Base-by-base conservation (phyloP, 768 basidiomycete species). In the Phanerochaete carnosa region DNA sequence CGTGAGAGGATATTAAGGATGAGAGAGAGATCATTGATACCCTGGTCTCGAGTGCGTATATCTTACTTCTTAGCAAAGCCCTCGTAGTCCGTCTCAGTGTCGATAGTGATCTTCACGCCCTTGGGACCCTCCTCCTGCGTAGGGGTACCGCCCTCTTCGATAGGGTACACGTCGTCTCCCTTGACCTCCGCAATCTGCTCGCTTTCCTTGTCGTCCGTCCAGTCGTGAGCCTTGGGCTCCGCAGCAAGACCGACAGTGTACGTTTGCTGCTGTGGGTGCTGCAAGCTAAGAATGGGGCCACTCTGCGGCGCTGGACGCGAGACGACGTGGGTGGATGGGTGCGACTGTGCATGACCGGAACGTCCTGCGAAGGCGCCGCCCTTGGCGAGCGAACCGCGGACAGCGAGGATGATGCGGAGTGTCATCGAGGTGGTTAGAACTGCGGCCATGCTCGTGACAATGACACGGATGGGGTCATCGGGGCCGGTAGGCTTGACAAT, bases 361-460 rank as follows among this genome's bases (percentile, higher is more conserved):
- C 65, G 57, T 56, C 67, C 81, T 16, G 84, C 82, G 70, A 92
- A 93, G 47, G 80, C 78, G 23, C 92, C 92, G 45, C 92, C 92
- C 45, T 81, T 73, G 25, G 76, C 80, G 71, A 93, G 89, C 26
- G 83, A 72, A n/a, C 91, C 92, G 57, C 89, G 86, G 54, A 94
- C 87, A 62, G 84, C 82, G 67, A 94, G 88, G 64, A 94, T 80
- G 78, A 94, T 92, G 65, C 92, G 90, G 69, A 93, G 86, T 32
- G 86, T 83, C 92, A 94, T 94, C 19, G 92, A 52, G n/a, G 50
- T 52, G 29, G 92, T 94, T 61, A 94, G 84, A 33, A 93, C 91
- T 11, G 89, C 90, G 1, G 92, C 83, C 89, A 94, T 93, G 75
- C 84, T 85, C 25, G 90, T 90, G 45, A 92, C 84, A 69, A 92